A percentile compares a stretch with the other conserved stretches of the same genome.
These are phyloP conservation scores for Endogone sp. DNA, from an alignment of 192 early-diverging fungal species.

Conservation along the genomic window DNA sequence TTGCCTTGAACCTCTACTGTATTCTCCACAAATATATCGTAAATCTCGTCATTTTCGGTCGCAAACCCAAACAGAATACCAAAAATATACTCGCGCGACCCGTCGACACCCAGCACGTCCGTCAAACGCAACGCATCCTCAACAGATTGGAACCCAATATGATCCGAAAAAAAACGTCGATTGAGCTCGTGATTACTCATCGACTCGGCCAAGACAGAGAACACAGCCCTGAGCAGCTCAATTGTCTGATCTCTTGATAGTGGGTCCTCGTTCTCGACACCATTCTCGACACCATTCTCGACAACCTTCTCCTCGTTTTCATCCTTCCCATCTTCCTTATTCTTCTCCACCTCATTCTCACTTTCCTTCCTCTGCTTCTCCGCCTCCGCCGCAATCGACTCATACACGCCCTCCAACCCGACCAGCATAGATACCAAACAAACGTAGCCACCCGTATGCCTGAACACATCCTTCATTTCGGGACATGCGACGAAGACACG, in stretches of 20 bases:
- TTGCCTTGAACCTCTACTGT: neutral
- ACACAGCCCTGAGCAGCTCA: conserved; percentile 37
- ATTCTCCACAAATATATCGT: conserved; percentile 32
- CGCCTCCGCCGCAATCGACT: neutral
- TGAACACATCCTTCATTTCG: conserved; percentile 50
- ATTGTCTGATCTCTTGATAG: conserved; percentile 28
- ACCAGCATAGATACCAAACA: conserved; percentile 55
- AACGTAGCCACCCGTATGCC: conserved; percentile 55
- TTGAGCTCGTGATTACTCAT: conserved; percentile 47
- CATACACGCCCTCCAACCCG: conserved; percentile 46
- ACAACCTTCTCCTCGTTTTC: neutral
- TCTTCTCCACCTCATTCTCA: neutral
- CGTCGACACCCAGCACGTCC: conserved; percentile 35
- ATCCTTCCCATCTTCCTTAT: neutral
- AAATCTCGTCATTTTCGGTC: conserved; percentile 40
- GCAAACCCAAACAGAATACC: conserved; percentile 58
- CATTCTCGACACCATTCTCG: neutral
- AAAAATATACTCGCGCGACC: conserved; percentile 38
- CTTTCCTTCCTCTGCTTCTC: neutral
- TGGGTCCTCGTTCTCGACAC: conserved; percentile 12
- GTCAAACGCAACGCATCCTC: conserved; percentile 57
- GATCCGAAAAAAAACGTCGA: conserved; percentile 40
- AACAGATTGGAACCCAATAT: conserved; percentile 49
- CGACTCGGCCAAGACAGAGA: conserved; percentile 47
- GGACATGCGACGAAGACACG: conserved; percentile 43